Evolutionary conservation across 2,329 filamentous ascomycete genomes (phyloP), one percentile per base, ranked within the genome.

Genomic region (Pseudogymnoascus pannorum): DNA sequence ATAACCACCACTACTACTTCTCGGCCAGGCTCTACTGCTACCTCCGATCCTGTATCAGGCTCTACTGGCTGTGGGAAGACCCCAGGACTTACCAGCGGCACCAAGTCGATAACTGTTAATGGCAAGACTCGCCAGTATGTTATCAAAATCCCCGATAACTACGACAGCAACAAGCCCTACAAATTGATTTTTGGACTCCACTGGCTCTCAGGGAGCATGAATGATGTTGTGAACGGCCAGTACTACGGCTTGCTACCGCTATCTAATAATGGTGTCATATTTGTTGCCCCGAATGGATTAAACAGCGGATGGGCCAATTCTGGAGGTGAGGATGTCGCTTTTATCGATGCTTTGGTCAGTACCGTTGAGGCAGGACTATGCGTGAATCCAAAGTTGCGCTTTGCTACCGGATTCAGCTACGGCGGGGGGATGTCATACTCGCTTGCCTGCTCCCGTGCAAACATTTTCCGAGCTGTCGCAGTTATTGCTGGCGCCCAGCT

Each of bases 101-200:
- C 68, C 48, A 69, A 74, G 62, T 70, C 66, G 38, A 69, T 75
- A 59, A 72, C 66, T 8, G 71, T 78, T 59, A 74, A 75, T 61
- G 72, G 71, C 63, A 72, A 73, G 63, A 67, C 66, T 33, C 72
- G 76, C 11, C 65, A 74, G 63, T 78, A 75, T 68, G 73, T 74
- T 65, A 66, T 78, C 44, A 68, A 71, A 59, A 60, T 77, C 7
- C 76, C 77, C 4, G 67, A 69, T 20, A 71, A 73, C 67, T 79
- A 79, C 67, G 69, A 79, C 65, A 67, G 67, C 42, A 72, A 64
- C 62, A 70, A 70, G 22, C 69, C 72, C 1, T 74, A 78, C 66
- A 72, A 72, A 38, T 70, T 79, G 35, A 73, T 80, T 61, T 77
- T 77, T 64, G 72, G 70, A 20, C 68, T 74, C 54, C 77, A 80